Evolutionary conservation across 352 stramenopile genomes (phyloP).

Genomic region (Phytophthora multivora): DNA sequence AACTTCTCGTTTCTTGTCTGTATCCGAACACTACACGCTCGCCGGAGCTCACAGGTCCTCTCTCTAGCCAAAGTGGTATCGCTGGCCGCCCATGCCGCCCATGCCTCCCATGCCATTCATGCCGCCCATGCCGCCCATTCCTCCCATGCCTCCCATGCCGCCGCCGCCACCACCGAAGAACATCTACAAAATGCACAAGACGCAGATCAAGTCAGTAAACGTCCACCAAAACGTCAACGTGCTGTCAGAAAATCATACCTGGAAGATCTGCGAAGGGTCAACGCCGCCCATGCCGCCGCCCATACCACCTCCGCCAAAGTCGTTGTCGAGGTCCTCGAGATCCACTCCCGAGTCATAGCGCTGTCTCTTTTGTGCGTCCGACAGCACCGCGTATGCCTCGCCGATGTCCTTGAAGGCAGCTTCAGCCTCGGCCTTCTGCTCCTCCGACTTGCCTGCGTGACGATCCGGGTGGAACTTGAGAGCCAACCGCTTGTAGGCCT

Average conservation of each 20-base stretch:
- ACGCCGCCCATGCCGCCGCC: conserved; percentile 82
- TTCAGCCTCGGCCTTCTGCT: conserved; percentile 92
- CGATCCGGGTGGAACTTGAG: conserved; percentile 97
- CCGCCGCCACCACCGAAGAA: conserved; percentile 69
- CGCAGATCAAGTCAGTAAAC: conserved; percentile 4
- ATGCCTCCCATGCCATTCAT: conserved; percentile 46
- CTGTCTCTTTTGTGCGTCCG: conserved; percentile 91
- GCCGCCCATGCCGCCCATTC: conserved; percentile 49
- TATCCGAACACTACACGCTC: conserved; percentile 34
- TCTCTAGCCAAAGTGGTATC: conserved; percentile 85
- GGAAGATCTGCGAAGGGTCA: conserved; percentile 86
- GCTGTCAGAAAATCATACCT: conserved; percentile 44
- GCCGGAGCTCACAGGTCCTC: conserved; percentile 20
- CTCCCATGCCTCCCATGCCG: conserved; percentile 59
- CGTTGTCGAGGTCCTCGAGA: conserved; percentile 93
- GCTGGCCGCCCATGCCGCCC: conserved; percentile 55
- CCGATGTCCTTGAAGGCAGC: conserved; percentile 96
- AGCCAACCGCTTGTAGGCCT: conserved; percentile 95
- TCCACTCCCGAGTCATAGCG: conserved; percentile 96
- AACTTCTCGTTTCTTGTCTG: conserved; percentile 30
- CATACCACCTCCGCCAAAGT: conserved; percentile 79
- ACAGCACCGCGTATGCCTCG: conserved; percentile 96
- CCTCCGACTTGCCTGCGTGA: conserved; percentile 88
- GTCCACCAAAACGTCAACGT: not conserved
- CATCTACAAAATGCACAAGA: conserved; percentile 52